phyloP scores from a whole-genome alignment of 2,329 filamentous ascomycete species.

The Colletotrichum endophyticum region DNA sequence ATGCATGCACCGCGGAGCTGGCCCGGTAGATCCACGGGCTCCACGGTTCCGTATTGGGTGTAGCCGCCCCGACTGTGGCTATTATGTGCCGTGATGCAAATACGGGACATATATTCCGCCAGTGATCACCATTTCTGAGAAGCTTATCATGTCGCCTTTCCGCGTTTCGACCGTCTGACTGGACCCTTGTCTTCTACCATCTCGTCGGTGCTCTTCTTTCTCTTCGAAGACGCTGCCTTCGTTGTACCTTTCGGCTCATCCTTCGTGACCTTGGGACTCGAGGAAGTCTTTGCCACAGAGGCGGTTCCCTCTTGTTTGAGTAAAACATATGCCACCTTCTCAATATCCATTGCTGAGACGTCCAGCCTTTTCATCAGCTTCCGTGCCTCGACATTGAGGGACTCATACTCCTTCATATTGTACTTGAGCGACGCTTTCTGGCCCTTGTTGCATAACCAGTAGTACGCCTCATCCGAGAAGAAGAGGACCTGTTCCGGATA shows the following conservation, averaged over 20 bases:
- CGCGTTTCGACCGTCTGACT: slow-evolving; percentile 31
- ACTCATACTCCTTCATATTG: slow-evolving; percentile 69
- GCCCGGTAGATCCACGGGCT: slow-evolving; percentile 17
- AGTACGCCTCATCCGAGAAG: slow-evolving; percentile 81
- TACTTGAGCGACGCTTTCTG: slow-evolving; percentile 67
- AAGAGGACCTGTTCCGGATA: slow-evolving; percentile 67
- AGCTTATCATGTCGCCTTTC: slow-evolving; percentile 23
- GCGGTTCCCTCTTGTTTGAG: slow-evolving; percentile 45
- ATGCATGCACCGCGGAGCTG: not conserved
- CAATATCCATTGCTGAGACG: slow-evolving; percentile 66
- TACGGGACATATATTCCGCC: not conserved
- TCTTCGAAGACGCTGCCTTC: slow-evolving; percentile 24
- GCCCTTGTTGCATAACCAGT: slow-evolving; percentile 69
- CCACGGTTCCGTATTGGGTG: slow-evolving; percentile 20
- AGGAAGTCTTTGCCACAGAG: not conserved
- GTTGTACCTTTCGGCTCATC: not conserved
- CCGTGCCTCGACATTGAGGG: slow-evolving; percentile 51
- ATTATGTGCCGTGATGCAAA: not conserved
- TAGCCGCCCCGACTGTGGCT: not conserved
- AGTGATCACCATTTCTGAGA: not conserved
- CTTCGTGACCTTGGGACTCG: not conserved
- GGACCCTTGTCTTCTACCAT: slow-evolving; percentile 19
- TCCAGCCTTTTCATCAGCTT: slow-evolving; percentile 52
- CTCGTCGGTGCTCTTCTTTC: slow-evolving; percentile 22
- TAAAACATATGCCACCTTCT: slow-evolving; percentile 74